These are phyloP conservation scores for Diplocarpon mali DNA, from an alignment of 2,329 filamentous ascomycete species.

Conservation along the genomic window DNA sequence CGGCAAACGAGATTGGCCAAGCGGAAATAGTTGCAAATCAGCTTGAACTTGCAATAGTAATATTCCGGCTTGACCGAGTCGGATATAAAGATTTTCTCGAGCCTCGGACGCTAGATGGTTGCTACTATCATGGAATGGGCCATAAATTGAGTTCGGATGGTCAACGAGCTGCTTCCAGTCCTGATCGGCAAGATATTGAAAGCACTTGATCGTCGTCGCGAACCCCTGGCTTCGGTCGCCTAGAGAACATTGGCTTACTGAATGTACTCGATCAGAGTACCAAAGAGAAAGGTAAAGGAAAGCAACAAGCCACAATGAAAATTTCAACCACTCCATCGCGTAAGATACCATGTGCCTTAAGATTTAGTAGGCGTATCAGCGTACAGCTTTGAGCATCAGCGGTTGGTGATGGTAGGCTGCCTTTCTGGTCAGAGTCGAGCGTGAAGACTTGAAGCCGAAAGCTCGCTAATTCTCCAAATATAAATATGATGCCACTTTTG, in stretches of 20 bases:
- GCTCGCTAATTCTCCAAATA: constrained; percentile 10
- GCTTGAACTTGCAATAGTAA: constrained; percentile 27
- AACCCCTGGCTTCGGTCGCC: constrained; percentile 11
- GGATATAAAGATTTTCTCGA: constrained; percentile 19
- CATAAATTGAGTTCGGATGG: constrained; percentile 27
- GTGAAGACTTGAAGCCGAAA: constrained; percentile 11
- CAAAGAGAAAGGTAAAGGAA: not conserved
- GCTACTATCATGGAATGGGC: constrained; percentile 21
- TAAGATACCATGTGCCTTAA: constrained; percentile 27
- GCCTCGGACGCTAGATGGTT: constrained; percentile 27
- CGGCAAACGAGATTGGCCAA: constrained; percentile 30
- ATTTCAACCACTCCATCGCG: constrained; percentile 26
- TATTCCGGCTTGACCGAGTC: constrained; percentile 7
- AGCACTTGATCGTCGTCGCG: constrained; percentile 9
- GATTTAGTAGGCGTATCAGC: constrained; percentile 24
- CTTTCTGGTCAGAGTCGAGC: constrained; percentile 10
- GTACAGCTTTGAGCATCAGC: constrained; percentile 6
- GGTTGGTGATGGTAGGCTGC: constrained; percentile 6
- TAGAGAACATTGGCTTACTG: not conserved
- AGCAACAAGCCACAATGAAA: constrained; percentile 5
- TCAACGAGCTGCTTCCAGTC: constrained; percentile 28
- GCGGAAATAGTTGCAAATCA: constrained; percentile 31
- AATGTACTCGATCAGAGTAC: too few relatives aligned
- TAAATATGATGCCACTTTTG: constrained; percentile 7
- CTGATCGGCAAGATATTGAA: constrained; percentile 24